phyloP scores from a whole-genome alignment of 139 green algal genomes.

The Pleodorina starrii region DNA sequence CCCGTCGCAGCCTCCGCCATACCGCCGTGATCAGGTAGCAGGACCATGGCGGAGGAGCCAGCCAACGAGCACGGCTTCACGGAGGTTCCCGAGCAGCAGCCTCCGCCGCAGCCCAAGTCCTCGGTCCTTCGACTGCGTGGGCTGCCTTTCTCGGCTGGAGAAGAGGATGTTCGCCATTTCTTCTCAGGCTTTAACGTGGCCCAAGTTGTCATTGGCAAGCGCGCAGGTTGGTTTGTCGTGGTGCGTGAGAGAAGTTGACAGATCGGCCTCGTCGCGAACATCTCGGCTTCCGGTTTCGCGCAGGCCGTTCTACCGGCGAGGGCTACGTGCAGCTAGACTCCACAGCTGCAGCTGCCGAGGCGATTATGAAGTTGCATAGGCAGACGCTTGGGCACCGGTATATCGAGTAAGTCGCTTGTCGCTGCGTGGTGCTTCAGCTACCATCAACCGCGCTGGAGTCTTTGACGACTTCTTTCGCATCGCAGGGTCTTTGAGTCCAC shows the following conservation, averaged over 20 bases:
- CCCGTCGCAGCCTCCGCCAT: not conserved
- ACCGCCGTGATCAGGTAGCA: not conserved
- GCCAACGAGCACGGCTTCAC: conserved; percentile 22
- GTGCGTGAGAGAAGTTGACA: not conserved
- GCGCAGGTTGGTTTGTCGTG: conserved; percentile 2
- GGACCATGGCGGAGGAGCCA: conserved; percentile 23
- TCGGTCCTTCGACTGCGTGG: conserved; percentile 66
- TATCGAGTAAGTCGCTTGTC: conserved; percentile 81
- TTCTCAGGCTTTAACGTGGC: conserved; percentile 62
- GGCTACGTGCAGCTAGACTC: conserved; percentile 66
- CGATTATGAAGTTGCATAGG: conserved; percentile 76
- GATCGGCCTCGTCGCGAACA: not conserved
- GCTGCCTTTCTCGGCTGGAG: conserved; percentile 63
- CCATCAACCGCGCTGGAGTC: not conserved
- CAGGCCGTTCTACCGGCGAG: conserved; percentile 54
- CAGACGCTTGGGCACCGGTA: conserved; percentile 86
- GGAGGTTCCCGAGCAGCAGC: not conserved
- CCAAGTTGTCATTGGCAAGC: conserved; percentile 56
- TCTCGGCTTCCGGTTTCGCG: too few relatives aligned
- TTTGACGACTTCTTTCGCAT: not conserved
- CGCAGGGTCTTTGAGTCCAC: conserved; percentile 75
- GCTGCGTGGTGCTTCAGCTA: not conserved
- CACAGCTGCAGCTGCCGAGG: conserved; percentile 62
- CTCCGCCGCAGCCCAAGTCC: not conserved
- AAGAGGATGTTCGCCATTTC: conserved; percentile 71